A percentile compares a stretch with the other conserved stretches of the same genome.
These are phyloP conservation scores for Orbilia javanica DNA, from an alignment of 2,329 filamentous ascomycete species.

Conservation along the genomic window DNA sequence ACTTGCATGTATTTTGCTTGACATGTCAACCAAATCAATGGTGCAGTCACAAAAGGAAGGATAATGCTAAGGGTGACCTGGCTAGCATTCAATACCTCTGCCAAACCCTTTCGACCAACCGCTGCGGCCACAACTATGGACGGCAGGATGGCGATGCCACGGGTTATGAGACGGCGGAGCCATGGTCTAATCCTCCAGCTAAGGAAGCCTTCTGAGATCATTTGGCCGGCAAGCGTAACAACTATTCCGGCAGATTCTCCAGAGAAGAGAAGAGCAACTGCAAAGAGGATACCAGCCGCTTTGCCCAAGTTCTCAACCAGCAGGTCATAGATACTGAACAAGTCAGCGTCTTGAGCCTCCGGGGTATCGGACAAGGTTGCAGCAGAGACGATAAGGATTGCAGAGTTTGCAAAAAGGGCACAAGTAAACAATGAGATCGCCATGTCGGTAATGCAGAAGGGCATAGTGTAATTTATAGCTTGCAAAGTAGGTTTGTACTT, in stretches of 20 bases:
- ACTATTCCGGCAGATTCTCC: constrained; percentile 86
- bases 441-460: constrained; percentile 79
- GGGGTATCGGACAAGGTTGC: constrained; percentile 77
- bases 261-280: constrained; percentile 81
- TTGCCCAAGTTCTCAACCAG: constrained; percentile 77
- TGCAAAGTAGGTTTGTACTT: constrained; percentile 78
- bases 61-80: constrained; percentile 85
- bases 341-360: constrained; percentile 76
- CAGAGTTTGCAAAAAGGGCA: constrained; percentile 84
- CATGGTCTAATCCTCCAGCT: constrained; percentile 81
- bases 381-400: constrained; percentile 85
- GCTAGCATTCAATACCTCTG: constrained; percentile 77
- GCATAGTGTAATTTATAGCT: constrained; percentile 80
- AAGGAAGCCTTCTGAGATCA: constrained; percentile 86
- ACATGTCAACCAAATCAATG: constrained; percentile 87
- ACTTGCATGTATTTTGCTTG: constrained; percentile 84
- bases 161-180: constrained; percentile 81
- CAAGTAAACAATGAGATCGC: constrained; percentile 82
- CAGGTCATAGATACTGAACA: constrained; percentile 84
- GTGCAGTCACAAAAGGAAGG: constrained; percentile 84
- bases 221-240: constrained; percentile 89
- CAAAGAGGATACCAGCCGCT: constrained; percentile 85
- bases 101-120: constrained; percentile 78
- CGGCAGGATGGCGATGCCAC: constrained; percentile 83
- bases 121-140: constrained; percentile 86